Conservation (phyloP, 805 yeast species). For the Starmera caribaea region DNA sequence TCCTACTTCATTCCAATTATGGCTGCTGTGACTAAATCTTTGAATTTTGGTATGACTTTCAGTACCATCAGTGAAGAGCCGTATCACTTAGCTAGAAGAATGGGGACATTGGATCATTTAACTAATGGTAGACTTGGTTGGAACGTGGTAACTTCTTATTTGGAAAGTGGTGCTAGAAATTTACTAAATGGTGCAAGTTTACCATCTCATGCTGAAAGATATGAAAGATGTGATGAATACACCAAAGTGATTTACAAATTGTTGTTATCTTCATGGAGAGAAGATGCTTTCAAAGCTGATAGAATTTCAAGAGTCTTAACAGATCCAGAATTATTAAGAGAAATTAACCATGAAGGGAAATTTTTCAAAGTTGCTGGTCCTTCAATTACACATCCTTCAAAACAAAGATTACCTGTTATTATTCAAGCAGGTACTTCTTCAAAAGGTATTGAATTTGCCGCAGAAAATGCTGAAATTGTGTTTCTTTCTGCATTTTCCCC, state of each 20-base stretch:
- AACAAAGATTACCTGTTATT: conserved; percentile 29
- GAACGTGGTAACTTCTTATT: conserved; percentile 32
- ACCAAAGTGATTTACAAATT: conserved; percentile 27
- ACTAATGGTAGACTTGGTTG: conserved; percentile 32
- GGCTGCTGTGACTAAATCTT: conserved; percentile 28
- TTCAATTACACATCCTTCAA: conserved; percentile 27
- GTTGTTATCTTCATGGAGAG: conserved; percentile 29
- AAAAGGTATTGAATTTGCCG: conserved; percentile 28
- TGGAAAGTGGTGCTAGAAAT: conserved; percentile 30
- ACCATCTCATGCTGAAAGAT: conserved; percentile 29
- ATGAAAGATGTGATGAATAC: conserved; percentile 27
- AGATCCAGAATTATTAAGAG: conserved; percentile 25
- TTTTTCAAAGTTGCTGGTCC: conserved; percentile 29
- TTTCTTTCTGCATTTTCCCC: conserved; percentile 26
- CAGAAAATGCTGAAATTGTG: conserved; percentile 29
- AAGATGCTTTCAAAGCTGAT: conserved; percentile 19
- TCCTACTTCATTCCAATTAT: conserved; percentile 26
- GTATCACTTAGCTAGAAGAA: conserved; percentile 27
- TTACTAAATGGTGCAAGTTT: conserved; percentile 22
- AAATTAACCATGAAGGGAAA: conserved; percentile 27
- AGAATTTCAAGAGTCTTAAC: conserved; percentile 18
- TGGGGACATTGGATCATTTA: conserved; percentile 30
- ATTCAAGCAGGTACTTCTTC: conserved; percentile 32
- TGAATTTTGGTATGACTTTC: conserved; percentile 29
- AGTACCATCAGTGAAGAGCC: conserved; percentile 31